Percentiles rank a stretch among this genome's conserved stretches.
phyloP scores from a whole-genome alignment of 257 asterid species.

The Nicotiana knightiana region DNA sequence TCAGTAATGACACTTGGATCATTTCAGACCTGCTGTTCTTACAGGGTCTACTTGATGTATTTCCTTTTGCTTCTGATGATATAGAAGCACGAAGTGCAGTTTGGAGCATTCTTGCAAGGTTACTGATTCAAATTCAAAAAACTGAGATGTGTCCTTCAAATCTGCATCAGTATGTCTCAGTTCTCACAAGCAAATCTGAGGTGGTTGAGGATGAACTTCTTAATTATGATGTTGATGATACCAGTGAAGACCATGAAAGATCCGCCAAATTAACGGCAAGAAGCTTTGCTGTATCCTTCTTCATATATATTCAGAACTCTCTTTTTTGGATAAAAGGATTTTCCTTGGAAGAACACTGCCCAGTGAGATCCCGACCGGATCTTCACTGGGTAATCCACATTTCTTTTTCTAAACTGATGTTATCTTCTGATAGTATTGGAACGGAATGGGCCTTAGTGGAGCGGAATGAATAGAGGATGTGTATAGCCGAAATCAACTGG shows the following conservation, averaged over 20 bases:
- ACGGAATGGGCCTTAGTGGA: neutral
- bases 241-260: conserved; percentile 23
- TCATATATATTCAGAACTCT: neutral
- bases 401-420: neutral
- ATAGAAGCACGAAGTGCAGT: conserved; percentile 66
- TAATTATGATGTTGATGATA: conserved; percentile 31
- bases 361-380: neutral
- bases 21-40: conserved; percentile 55
- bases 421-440: neutral
- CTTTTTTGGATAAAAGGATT: neutral
- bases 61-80: conserved; percentile 64
- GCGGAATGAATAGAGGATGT: neutral
- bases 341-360: neutral
- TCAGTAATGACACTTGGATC: conserved; percentile 18
- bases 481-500: neutral
- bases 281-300: conserved; percentile 63
- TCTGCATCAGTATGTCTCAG: conserved; percentile 43
- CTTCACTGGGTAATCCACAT: neutral
- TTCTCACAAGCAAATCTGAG: conserved; percentile 50
- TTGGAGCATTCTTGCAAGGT: conserved; percentile 69
- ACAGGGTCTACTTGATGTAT: conserved; percentile 62
- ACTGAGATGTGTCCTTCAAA: conserved; percentile 36
- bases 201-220: conserved; percentile 63
- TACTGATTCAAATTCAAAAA: conserved; percentile 37
- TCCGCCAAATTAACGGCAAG: conserved; percentile 27